These are phyloP conservation scores for Dactylella cylindrospora DNA, from an alignment of 2,329 filamentous ascomycete species.

Conservation along the genomic window DNA sequence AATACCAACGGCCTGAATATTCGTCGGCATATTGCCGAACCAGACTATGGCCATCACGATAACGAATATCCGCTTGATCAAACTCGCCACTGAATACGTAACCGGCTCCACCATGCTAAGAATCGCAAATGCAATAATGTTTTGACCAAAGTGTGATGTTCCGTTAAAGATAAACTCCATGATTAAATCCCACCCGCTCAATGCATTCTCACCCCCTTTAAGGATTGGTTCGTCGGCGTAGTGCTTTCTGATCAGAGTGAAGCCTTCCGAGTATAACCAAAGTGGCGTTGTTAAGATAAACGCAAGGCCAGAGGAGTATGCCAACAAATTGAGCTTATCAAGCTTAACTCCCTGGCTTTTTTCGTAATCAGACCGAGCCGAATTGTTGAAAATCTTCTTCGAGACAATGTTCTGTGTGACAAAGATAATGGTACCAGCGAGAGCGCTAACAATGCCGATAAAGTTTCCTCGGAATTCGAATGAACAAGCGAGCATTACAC, in stretches of 20 bases:
- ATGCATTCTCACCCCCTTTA: conserved; percentile 69
- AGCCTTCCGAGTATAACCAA: conserved; percentile 90
- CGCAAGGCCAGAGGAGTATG: conserved; percentile 92
- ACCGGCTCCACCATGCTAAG: conserved; percentile 93
- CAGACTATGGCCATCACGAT: conserved; percentile 92
- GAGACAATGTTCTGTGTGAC: conserved; percentile 99
- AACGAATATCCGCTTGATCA: conserved; percentile 97
- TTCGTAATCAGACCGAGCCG: conserved; percentile 78
- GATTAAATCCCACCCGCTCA: conserved; percentile 56
- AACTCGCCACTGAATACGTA: conserved; percentile 91
- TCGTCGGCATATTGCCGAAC: conserved; percentile 88
- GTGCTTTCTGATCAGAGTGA: conserved; percentile 74
- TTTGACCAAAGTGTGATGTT: conserved; percentile 92
- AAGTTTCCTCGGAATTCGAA: conserved; percentile 87
- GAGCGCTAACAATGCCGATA: conserved; percentile 83
- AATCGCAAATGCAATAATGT: conserved; percentile 89
- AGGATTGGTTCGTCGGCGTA: conserved; percentile 77
- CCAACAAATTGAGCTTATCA: conserved; percentile 94
- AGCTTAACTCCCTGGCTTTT: conserved; percentile 68
- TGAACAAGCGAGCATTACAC: conserved; percentile 95
- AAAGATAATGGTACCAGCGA: conserved; percentile 88
- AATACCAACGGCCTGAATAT: conserved; percentile 80
- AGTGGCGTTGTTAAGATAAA: conserved; percentile 85
- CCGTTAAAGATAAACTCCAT: conserved; percentile 98
- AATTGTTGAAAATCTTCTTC: conserved; percentile 96